A percentile compares a stretch with the other conserved stretches of the same genome.
These are phyloP conservation scores for Trichoderma afroharzianum DNA, from an alignment of 2,329 filamentous ascomycete species.

Conservation along the genomic window DNA sequence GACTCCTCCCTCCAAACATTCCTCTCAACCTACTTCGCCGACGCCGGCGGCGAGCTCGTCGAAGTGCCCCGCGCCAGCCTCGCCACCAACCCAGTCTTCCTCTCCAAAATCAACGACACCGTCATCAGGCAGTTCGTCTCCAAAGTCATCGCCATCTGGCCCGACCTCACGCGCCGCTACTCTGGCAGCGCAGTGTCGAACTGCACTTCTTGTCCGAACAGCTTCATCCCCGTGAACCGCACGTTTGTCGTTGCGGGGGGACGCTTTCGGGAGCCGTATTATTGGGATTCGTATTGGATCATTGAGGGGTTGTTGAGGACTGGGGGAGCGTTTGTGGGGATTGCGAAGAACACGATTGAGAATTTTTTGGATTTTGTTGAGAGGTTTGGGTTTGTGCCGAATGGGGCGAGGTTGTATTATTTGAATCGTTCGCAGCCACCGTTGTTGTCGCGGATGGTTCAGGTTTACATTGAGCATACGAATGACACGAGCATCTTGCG, in stretches of 20 bases:
- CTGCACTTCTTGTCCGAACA: constrained; percentile 59
- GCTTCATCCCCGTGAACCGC: constrained; percentile 63
- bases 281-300: constrained; percentile 70
- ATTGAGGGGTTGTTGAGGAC: constrained; percentile 63
- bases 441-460: constrained; percentile 63
- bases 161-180: constrained; percentile 61
- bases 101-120: constrained; percentile 53
- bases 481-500: constrained; percentile 59
- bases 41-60: constrained; percentile 60
- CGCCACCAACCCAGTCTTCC: constrained; percentile 54
- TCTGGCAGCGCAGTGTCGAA: constrained; percentile 46
- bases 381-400: constrained; percentile 62
- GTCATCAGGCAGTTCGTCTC: constrained; percentile 58
- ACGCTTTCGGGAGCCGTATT: constrained; percentile 68
- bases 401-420: constrained; percentile 65
- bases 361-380: constrained; percentile 68
- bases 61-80: constrained; percentile 50
- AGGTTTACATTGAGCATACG: constrained; percentile 60
- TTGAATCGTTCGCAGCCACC: constrained; percentile 66
- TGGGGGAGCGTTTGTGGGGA: constrained; percentile 58
- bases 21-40: constrained; percentile 58
- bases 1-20: constrained; percentile 60
- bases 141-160: constrained; percentile 68
- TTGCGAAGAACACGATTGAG: constrained; percentile 64
- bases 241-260: constrained; percentile 69